These are phyloP conservation scores for Eimeria mitis DNA, from an alignment of 169 alveolate genomes.

Conservation along the genomic window DNA sequence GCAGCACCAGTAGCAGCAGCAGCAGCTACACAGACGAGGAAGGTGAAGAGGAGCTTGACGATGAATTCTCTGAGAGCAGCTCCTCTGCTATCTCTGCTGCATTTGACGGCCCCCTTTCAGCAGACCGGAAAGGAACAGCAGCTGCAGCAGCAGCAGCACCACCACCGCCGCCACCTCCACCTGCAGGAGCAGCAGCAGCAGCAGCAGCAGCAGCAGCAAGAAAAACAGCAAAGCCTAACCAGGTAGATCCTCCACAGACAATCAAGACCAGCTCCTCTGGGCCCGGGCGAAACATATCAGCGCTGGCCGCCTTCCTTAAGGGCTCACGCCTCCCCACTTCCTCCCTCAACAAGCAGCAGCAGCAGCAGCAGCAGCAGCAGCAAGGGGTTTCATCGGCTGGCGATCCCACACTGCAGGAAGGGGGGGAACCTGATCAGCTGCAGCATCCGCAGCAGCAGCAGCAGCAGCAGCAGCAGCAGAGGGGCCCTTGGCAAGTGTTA, in stretches of 20 bases:
- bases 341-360: not conserved
- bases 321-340: not conserved
- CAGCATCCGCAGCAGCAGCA: slow-evolving; percentile 13
- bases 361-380: slow-evolving; percentile 5
- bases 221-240: not conserved
- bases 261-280: not conserved
- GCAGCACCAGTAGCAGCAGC: slow-evolving; percentile 65
- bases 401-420: not conserved
- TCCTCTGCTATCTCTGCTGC: not conserved
- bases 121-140: slow-evolving; percentile 5
- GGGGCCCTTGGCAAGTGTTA: not conserved
- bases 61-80: slow-evolving; percentile 16
- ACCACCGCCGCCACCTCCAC: too few species aligned
- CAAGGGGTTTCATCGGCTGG: not conserved
- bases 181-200: slow-evolving; percentile 1
- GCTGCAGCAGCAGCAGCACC: slow-evolving; percentile 12
- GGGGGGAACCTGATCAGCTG: not conserved
- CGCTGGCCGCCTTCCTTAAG: not conserved
- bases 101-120: slow-evolving; percentile 10
- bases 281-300: not conserved
- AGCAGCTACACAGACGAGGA: slow-evolving; percentile 2
- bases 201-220: not conserved
- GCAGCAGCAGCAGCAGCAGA: slow-evolving; percentile 22
- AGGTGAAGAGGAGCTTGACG: not conserved
- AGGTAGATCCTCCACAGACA: not conserved